Base-by-base conservation (phyloP, 2,329 filamentous ascomycete species). In the Raffaelea ambrosiae region DNA sequence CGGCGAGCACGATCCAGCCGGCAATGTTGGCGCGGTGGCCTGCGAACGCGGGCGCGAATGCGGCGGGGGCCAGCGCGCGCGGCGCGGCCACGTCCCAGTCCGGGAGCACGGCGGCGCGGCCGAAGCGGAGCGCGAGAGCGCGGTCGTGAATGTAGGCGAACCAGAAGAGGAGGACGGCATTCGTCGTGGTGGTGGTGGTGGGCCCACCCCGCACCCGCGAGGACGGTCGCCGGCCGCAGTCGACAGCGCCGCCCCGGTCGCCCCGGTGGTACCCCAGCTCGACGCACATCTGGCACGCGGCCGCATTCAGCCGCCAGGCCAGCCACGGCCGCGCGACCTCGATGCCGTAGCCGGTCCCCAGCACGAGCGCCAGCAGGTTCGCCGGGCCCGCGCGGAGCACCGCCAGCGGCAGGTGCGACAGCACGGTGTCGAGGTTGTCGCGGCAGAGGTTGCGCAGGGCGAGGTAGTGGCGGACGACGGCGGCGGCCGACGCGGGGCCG, bases 321-420 rank as follows among this genome's bases (percentile, higher is more conserved):
- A 84, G 69, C 0, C 77, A 78, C 0, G 79, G 77, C 35, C 78
- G 76, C 4, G 78, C 81, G 8, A 75, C 69, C 51, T 84, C 79
- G 43, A 83, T 73, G 13, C 79, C 72, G 55, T 83, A 79, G 19
- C 78, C 64, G 3, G 76, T 70, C 1, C 73, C 79, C 9, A 83
- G 62, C 14, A 76, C 56, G 3, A 84, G 65, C 9, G 79, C 76
- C 52, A 79, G 71, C 18, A 83, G 70, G 18, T 19, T n/a, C 8
- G 8, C 18, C 8, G 8, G 8, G 13, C 35, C 35, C 7, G 5
- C 16, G 35, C 8, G 8, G 35, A n/a, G 35, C 5, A 8, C 5
- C 52, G 82, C 69, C 26, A 84, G 63, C 11, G 74, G 73, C 47
- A 82, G 63, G 53, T 73, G 39, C 2, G 46, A 43, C 18, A 53